phyloP scores from a whole-genome alignment of 805 yeast genomes.

The Ogataea zsoltii region DNA sequence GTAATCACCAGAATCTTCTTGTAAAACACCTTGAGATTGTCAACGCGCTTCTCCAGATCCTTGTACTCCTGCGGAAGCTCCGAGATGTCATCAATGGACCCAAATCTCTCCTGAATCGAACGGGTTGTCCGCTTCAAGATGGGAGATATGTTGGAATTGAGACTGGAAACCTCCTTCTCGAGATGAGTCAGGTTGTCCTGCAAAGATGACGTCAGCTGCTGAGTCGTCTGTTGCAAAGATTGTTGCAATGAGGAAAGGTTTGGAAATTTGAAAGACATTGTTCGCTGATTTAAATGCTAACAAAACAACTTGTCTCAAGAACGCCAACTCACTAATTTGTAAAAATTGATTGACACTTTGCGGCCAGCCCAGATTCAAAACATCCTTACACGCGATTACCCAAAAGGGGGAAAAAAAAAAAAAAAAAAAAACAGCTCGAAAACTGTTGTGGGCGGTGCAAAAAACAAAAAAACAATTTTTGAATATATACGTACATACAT shows the following conservation, averaged over 20 bases:
- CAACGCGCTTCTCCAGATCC: conserved; percentile 66
- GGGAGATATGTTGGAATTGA: conserved; percentile 46
- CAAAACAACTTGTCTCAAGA: background rate
- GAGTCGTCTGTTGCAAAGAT: conserved; percentile 37
- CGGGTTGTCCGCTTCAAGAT: conserved; percentile 60
- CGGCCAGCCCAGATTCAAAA: background rate
- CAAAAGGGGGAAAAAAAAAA: too few species aligned
- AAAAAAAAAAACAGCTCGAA: too few species aligned
- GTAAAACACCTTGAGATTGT: conserved; percentile 60
- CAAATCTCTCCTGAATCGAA: conserved; percentile 61
- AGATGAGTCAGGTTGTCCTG: conserved; percentile 34
- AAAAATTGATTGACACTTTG: background rate
- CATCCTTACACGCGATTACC: conserved; percentile 2
- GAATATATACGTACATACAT: too few species aligned
- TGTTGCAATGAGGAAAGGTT: conserved; percentile 31
- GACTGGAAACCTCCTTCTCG: conserved; percentile 36
- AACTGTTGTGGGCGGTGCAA: too few species aligned
- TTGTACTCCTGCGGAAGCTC: conserved; percentile 76
- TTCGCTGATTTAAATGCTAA: background rate
- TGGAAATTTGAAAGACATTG: conserved; percentile 36
- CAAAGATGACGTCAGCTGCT: conserved; percentile 31
- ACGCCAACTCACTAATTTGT: conserved; percentile 7
- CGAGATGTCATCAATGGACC: conserved; percentile 64
- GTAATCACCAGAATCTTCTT: conserved; percentile 51
- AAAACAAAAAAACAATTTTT: too few species aligned